These are phyloP conservation scores for Saitozyma podzolica DNA, from an alignment of 768 basidiomycete species.

Conservation along the genomic window DNA sequence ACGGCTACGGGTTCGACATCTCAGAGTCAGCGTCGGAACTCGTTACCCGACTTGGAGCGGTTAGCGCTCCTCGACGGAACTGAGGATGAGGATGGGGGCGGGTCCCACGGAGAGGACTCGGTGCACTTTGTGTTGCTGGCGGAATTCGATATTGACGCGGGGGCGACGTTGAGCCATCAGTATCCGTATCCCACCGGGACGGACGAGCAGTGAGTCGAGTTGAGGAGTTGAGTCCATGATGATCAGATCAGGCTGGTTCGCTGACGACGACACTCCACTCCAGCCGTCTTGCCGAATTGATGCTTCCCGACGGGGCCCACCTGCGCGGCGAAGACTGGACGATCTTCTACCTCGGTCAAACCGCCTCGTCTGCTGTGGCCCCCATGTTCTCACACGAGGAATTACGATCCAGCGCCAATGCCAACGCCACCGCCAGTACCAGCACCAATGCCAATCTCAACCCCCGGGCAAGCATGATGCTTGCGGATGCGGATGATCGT, in stretches of 20 bases:
- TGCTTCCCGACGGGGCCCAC: conserved; percentile 98
- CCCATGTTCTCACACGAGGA: conserved; percentile 65
- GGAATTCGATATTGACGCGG: conserved; percentile 97
- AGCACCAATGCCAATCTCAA: not conserved
- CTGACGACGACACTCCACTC: too few relatives aligned
- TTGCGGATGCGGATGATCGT: conserved; percentile 6
- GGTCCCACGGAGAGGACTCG: conserved; percentile 39
- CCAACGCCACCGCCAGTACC: not conserved
- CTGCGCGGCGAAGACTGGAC: conserved; percentile 96
- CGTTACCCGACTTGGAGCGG: too few relatives aligned
- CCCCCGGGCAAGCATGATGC: conserved; percentile 13
- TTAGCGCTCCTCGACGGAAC: too few relatives aligned
- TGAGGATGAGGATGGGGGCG: conserved; percentile 13
- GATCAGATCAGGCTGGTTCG: too few relatives aligned
- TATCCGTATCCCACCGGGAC: conserved; percentile 92
- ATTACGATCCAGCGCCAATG: not conserved
- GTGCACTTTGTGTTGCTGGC: conserved; percentile 87
- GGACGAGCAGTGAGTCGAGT: conserved; percentile 78
- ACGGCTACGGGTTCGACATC: too few relatives aligned
- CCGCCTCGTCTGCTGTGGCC: conserved; percentile 78
- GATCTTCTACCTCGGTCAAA: conserved; percentile 96
- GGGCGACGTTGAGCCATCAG: conserved; percentile 90
- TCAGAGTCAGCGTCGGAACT: too few relatives aligned
- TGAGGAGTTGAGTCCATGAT: too few relatives aligned
- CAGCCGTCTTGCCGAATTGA: conserved; percentile 91